Conservation (phyloP, 2,329 filamentous ascomycete species). For the Epichloe typhina region DNA sequence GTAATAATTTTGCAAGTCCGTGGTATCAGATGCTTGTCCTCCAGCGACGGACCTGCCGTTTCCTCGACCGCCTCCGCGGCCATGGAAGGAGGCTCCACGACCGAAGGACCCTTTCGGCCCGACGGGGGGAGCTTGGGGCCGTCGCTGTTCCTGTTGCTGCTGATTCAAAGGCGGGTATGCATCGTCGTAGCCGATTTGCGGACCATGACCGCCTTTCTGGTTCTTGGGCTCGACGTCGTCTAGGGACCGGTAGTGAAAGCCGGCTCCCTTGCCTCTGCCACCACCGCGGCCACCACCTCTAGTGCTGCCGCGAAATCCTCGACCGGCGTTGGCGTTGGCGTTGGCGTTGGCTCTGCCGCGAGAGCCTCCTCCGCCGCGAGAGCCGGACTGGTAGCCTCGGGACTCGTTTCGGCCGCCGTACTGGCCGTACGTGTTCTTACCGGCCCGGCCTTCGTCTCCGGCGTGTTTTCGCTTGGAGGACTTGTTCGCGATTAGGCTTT, state of each 20-base stretch:
- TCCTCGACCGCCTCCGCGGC: constrained; percentile 8
- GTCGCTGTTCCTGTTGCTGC: neutral
- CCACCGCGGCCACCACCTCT: constrained; percentile 25
- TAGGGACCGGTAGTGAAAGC: constrained; percentile 49
- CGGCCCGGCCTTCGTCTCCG: constrained; percentile 29
- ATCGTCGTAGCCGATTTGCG: constrained; percentile 36
- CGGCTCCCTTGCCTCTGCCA: constrained; percentile 34
- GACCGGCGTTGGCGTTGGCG: constrained; percentile 12
- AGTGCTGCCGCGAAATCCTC: constrained; percentile 25
- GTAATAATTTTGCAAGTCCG: constrained; percentile 30
- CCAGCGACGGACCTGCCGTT: constrained; percentile 14
- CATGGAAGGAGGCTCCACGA: neutral
- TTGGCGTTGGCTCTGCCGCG: constrained; percentile 19
- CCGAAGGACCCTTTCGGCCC: constrained; percentile 6
- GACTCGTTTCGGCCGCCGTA: constrained; percentile 27
- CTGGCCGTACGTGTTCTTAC: constrained; percentile 19
- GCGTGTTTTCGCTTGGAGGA: constrained; percentile 45
- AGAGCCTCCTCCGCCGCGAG: constrained; percentile 21
- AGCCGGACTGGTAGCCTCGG: constrained; percentile 27
- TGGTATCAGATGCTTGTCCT: constrained; percentile 12
- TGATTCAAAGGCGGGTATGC: constrained; percentile 16
- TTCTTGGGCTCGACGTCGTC: constrained; percentile 48
- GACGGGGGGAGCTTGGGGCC: constrained; percentile 10
- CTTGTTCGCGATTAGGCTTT: constrained; percentile 48
- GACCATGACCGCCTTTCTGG: constrained; percentile 28